Conservation (phyloP, 805 yeast species). For the Brettanomyces bruxellensis region DNA sequence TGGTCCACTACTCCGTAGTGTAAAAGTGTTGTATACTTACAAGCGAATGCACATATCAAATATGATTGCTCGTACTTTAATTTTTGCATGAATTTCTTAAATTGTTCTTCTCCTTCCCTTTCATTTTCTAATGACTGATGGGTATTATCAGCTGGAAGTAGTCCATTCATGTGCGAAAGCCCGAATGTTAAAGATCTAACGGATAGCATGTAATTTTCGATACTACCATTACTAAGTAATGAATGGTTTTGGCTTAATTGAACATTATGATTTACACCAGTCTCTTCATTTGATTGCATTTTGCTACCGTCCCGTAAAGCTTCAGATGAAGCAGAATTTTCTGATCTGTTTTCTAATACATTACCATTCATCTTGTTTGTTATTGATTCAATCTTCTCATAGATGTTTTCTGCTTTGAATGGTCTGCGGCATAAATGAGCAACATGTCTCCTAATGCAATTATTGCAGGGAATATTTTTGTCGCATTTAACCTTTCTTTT, state of each 20-base stretch:
- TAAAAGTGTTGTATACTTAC: slow-evolving; percentile 15
- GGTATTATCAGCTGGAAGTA: background rate
- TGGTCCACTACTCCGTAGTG: slow-evolving; percentile 16
- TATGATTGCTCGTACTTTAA: slow-evolving; percentile 9
- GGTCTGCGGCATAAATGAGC: slow-evolving; percentile 12
- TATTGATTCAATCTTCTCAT: background rate
- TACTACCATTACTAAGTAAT: background rate
- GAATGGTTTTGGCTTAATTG: background rate
- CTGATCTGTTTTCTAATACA: background rate
- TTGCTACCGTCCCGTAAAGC: no score
- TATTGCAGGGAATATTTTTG: slow-evolving; percentile 16
- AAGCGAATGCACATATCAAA: slow-evolving; percentile 14
- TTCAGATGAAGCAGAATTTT: background rate
- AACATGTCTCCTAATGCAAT: slow-evolving; percentile 12
- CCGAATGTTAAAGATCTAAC: slow-evolving; percentile 17
- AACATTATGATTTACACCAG: background rate
- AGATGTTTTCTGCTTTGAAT: background rate
- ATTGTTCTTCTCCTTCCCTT: background rate
- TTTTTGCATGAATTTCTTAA: background rate
- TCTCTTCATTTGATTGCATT: background rate
- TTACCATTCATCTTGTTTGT: background rate
- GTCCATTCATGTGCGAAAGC: slow-evolving; percentile 1
- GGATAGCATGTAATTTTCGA: slow-evolving; percentile 6
- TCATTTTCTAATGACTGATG: background rate
- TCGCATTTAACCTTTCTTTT: slow-evolving; percentile 18